Conservation (phyloP, 768 basidiomycete species). For the Amanita pseudoporphyria region DNA sequence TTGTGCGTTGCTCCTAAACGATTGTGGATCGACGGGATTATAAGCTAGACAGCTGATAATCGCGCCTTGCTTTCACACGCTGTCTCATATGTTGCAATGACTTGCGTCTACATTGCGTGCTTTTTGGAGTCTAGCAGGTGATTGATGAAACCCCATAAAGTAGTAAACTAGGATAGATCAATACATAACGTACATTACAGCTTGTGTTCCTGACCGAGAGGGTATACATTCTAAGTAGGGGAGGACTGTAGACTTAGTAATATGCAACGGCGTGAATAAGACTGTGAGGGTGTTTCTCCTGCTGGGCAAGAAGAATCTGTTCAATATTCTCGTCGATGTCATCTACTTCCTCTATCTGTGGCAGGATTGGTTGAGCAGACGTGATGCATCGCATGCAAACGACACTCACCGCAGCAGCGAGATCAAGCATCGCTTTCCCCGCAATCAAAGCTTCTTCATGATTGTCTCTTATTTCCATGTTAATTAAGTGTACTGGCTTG, state of each 20-base stretch:
- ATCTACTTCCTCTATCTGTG: constrained; percentile 72
- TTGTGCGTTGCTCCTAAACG: constrained; percentile 2
- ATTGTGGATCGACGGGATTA: not conserved
- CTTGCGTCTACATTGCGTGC: constrained; percentile 37
- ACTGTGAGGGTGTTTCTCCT: constrained; percentile 87
- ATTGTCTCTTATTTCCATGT: constrained; percentile 98
- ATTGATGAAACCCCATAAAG: not conserved
- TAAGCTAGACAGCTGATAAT: constrained; percentile 22
- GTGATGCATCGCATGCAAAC: not conserved
- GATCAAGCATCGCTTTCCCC: constrained; percentile 88
- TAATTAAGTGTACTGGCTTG: constrained; percentile 91
- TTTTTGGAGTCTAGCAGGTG: constrained; percentile 7
- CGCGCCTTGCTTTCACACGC: constrained; percentile 61
- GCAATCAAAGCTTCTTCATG: constrained; percentile 97
- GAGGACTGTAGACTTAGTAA: constrained; percentile 40
- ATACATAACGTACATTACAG: not conserved
- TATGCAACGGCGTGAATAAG: constrained; percentile 87
- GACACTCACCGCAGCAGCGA: constrained; percentile 74
- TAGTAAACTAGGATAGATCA: not conserved
- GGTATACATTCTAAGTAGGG: constrained; percentile 5
- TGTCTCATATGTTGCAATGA: constrained; percentile 15
- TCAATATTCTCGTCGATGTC: constrained; percentile 93
- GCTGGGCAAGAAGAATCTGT: constrained; percentile 72
- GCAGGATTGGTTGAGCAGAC: not conserved
- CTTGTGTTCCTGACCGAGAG: not conserved